Evolutionary conservation across 495 filamentous ascomycete genomes (phyloP), one percentile per base, ranked within the genome.

Genomic region (Tuber umbilicatum): DNA sequence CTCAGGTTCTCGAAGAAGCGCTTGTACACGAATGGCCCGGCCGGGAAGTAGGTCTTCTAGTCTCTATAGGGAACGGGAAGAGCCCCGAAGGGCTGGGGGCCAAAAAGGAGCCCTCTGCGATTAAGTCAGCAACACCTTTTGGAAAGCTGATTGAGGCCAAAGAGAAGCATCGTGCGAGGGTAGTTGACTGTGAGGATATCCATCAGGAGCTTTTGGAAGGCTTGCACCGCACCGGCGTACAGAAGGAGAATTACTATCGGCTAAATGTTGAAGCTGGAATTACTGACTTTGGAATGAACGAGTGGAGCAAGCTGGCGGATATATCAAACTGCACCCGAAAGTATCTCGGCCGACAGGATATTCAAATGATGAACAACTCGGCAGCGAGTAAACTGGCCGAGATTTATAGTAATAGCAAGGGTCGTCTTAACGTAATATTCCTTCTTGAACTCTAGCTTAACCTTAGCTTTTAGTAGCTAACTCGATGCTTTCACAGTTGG

Each of bases 231-330:
- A 90, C 92, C 31, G 89, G 91, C 38, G 92, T 98, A 73, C 93
- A 89, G 79, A 88, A 89, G 71, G 93, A 97, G 75, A 94, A 97
- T 82, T 99, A 98, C 86, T 94, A 92, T 83, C 91, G 95, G 31
- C 86, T 97, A n/a, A 98, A 99, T 76, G 95, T 97, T 42, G 94
- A 98, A 81, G 90, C 95, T 10, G 95, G 94, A 0, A 94, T 98
- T 35, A 93, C 94, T 43, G 96, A 99, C 81, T 97, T 97, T 83
- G 94, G 93, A 67, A 97, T 99, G 93, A 99, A 99, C 81, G 95
- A 98, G 82, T 99, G 96, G 95, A 89, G 92, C 80, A 89, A 93
- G 21, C 85, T 98, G 41, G 90, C 92, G 70, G 94, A 98, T 70
- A 97, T 99, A 83, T 94, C 91, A 84, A 97, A 92, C 64, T 91